phyloP scores from a whole-genome alignment of 768 basidiomycete species.

The Mycena floridula region DNA sequence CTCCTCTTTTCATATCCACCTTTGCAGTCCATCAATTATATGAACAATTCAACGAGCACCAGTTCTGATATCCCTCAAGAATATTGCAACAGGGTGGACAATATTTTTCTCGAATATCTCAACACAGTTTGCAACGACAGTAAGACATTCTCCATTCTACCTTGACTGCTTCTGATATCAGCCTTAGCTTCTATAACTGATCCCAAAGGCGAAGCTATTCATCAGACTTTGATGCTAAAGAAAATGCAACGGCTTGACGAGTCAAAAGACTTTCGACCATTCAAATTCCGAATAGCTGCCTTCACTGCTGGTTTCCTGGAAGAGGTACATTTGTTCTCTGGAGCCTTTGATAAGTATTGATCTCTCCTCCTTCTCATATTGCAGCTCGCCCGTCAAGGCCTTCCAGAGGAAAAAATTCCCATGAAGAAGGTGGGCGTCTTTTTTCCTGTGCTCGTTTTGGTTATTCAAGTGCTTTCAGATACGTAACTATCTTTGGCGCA shows the following conservation, averaged over 20 bases:
- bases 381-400: slow-evolving; percentile 79
- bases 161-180: slow-evolving; percentile 23
- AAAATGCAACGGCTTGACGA: slow-evolving; percentile 98
- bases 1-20: not conserved
- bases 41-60: slow-evolving; percentile 5
- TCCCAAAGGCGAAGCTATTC: slow-evolving; percentile 92
- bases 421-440: slow-evolving; percentile 77
- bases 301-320: slow-evolving; percentile 96
- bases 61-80: slow-evolving; percentile 69
- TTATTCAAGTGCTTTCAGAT: slow-evolving; percentile 43
- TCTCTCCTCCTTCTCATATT: not conserved
- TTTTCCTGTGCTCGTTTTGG: not conserved
- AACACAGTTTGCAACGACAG: slow-evolving; percentile 85
- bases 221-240: slow-evolving; percentile 98
- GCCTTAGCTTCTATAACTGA: slow-evolving; percentile 94
- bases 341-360: not conserved
- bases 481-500: slow-evolving; percentile 94
- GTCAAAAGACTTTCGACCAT: slow-evolving; percentile 93
- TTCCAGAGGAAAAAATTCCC: slow-evolving; percentile 90
- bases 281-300: slow-evolving; percentile 98
- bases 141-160: slow-evolving; percentile 34
- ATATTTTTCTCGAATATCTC: slow-evolving; percentile 86
- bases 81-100: slow-evolving; percentile 76
- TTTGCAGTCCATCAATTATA: not conserved
- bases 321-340: slow-evolving; percentile 45